A percentile compares a stretch with the other conserved stretches of the same genome.
Conservation (phyloP, 345 rosid species). For the Aquilaria yunnanensis region DNA sequence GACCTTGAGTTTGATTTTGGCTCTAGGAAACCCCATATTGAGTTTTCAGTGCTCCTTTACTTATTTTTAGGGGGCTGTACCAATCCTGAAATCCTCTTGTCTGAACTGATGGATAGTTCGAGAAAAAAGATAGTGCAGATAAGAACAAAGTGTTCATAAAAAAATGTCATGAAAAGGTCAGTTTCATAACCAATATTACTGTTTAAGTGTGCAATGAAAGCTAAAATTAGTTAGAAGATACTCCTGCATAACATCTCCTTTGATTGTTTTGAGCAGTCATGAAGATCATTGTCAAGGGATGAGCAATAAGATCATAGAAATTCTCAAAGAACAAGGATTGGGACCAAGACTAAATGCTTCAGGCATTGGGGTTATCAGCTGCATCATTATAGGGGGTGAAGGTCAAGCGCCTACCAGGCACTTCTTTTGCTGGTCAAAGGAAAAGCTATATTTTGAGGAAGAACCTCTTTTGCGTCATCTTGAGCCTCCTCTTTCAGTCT, state of each 20-base stretch:
- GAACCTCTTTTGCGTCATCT: constrained; percentile 93
- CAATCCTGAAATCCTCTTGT: no score
- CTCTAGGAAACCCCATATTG: background rate
- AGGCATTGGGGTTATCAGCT: constrained; percentile 92
- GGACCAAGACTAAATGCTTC: constrained; percentile 63
- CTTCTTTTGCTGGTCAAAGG: constrained; percentile 86
- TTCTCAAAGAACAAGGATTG: constrained; percentile 80
- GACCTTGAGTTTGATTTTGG: no score
- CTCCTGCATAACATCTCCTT: constrained; percentile 1
- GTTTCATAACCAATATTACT: constrained; percentile 4
- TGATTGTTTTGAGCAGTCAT: constrained; percentile 69
- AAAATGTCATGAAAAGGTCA: background rate
- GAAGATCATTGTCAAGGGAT: constrained; percentile 99
- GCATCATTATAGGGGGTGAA: constrained; percentile 97
- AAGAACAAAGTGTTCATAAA: no score
- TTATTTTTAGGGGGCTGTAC: no score
- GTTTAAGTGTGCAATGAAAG: no score
- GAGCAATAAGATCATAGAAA: constrained; percentile 79
- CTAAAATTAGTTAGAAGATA: no score
- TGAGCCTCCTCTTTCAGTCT: constrained; percentile 95
- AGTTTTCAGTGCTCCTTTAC: background rate
- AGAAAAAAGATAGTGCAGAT: no score
- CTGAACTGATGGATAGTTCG: no score
- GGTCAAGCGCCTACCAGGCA: constrained; percentile 99
- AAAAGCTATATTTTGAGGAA: constrained; percentile 76